Conservation (phyloP, 2,329 filamentous ascomycete genomes). For the Neofusicoccum laricinum region DNA sequence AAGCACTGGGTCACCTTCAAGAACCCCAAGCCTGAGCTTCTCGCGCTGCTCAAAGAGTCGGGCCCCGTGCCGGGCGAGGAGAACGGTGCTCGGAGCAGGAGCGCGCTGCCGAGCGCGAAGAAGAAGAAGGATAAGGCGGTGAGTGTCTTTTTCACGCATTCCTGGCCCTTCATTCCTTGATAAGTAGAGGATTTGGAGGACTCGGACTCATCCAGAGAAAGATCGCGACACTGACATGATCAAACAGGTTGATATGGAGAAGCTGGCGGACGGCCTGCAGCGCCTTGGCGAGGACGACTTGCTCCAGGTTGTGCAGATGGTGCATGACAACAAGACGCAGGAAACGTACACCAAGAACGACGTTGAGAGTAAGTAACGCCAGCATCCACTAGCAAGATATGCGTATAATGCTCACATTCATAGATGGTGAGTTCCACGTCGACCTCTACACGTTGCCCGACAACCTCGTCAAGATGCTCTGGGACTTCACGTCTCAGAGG, state of each 20-base stretch:
- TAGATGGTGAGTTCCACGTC: conserved; percentile 95
- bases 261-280: conserved; percentile 86
- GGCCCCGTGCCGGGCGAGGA: conserved; percentile 63
- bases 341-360: conserved; percentile 98
- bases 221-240: not conserved
- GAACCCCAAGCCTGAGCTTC: conserved; percentile 84
- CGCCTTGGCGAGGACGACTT: conserved; percentile 91
- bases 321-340: conserved; percentile 92
- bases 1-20: conserved; percentile 81
- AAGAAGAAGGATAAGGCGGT: conserved; percentile 63
- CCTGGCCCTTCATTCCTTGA: not conserved
- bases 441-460: conserved; percentile 98
- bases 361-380: conserved; percentile 71
- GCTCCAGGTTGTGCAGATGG: conserved; percentile 92
- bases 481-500: conserved; percentile 68
- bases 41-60: conserved; percentile 75
- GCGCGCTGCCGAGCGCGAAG: conserved; percentile 70
- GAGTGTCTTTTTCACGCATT: conserved; percentile 21
- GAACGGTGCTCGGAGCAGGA: conserved; percentile 63
- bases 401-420: not conserved
- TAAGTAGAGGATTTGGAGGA: no score
- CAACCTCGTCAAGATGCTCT: conserved; percentile 83
- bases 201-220: not conserved
- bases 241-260: conserved; percentile 78
- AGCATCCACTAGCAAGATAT: not conserved